Base-by-base conservation (phyloP, 192 early-diverging fungal genomes). In the Irineochytrium annulatum region DNA sequence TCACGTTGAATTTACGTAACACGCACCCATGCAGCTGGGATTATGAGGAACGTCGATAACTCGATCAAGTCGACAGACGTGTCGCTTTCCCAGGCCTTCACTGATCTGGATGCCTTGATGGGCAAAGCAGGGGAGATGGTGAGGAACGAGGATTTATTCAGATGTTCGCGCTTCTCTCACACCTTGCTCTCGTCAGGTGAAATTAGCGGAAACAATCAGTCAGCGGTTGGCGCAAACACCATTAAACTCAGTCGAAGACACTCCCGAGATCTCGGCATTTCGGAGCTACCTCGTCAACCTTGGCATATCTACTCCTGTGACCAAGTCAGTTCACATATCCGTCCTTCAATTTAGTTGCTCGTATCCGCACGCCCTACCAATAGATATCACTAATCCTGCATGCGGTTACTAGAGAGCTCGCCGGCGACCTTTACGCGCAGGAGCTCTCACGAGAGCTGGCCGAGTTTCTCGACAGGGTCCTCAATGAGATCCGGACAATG, bases 81-180 rank as follows among this genome's bases (percentile, higher is more conserved):
- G 43, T 86, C 87, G 1, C 69, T 97, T 16, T 68, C 76, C 32
- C 82, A 88, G 31, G 92, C 91, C 3, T 99, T 99, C 73, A 73
- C 79, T 43, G 96, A 99, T 63, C 72, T 99, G 32, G 82, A 94
- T 32, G 86, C 84, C 19, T 72, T 99, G 39, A 93, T 91, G 78
- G 81, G 80, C 31, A 93, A 90, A 69, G 94, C 93, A 0, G 77
- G 83, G 19, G 89, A 95, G 55, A 93, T 99, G 89, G 90, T 91
- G 20, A 59, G 67, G 8, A 31, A 13, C 3, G 54, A 34, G 33
- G 33, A 22, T 34, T 8, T 43, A 48, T 16, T 41, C 19, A 11
- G 19, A 26, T 8, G 14, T 45, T 58, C 4, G 65, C 3, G 52
- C 46, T 34, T 58, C 57, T 34, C 39, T 43, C 14, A 62, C 65